phyloP scores from a whole-genome alignment of 2,329 filamentous ascomycete species.

The Arthrobotrys pseudoclavata region DNA sequence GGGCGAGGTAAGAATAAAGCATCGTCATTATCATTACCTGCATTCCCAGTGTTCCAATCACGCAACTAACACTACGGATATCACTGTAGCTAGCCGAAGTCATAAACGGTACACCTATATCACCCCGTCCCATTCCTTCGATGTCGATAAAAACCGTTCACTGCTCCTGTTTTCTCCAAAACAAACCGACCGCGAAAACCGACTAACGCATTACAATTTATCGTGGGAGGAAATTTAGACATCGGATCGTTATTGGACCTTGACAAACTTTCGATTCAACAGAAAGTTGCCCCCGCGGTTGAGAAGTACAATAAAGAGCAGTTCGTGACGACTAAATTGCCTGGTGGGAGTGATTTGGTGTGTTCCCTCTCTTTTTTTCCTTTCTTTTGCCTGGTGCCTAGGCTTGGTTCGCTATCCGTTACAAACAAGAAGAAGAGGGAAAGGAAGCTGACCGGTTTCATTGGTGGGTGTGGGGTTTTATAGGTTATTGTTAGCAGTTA shows the following conservation, averaged over 20 bases:
- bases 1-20: constrained; percentile 80
- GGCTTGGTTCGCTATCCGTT: neutral
- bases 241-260: constrained; percentile 87
- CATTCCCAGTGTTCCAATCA: neutral
- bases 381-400: neutral
- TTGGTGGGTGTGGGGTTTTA: constrained; percentile 8
- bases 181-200: neutral
- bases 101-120: constrained; percentile 76
- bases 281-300: constrained; percentile 84
- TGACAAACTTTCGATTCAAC: constrained; percentile 76
- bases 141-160: constrained; percentile 16
- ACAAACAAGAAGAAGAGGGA: neutral
- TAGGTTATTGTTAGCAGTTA: constrained; percentile 85
- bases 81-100: constrained; percentile 82
- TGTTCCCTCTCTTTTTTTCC: too few species aligned
- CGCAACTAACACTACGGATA: constrained; percentile 58
- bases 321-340: constrained; percentile 88
- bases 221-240: constrained; percentile 71
- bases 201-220: constrained; percentile 1
- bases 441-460: constrained; percentile 11
- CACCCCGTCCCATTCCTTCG: constrained; percentile 6
- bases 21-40: constrained; percentile 41
- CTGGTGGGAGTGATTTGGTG: constrained; percentile 84
- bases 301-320: constrained; percentile 97
- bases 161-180: neutral